Evolutionary conservation across 2,329 filamentous ascomycete species (phyloP), one percentile per base, ranked within the genome.

Genomic region (Pseudopyricularia javanii): DNA sequence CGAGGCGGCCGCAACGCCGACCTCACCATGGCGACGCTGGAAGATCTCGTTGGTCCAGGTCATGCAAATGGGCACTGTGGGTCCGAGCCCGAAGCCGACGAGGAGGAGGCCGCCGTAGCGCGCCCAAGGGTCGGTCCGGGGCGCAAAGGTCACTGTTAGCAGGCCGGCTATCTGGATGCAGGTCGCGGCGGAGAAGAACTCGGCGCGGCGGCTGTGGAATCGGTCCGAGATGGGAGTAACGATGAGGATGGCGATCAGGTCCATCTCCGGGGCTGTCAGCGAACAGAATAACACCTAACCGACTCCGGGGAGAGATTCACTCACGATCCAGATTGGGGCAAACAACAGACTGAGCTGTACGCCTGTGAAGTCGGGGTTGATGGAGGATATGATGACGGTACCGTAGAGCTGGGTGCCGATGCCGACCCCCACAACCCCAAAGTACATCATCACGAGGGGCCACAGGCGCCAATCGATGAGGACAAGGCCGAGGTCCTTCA

Each of bases 21-120:
- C 88, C 67, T 95, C 90, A 48, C 90, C 88, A 63, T 95, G 90
- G 12, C 90, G 85, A 32, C 79, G 79, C 69, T 95, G 89, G 73
- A 95, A 95, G 62, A 95, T 85, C 68, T 95, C 87, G 57, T 83
- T 88, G 32, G 87, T 89, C 90, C 90, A 95, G 34, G 89, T 85
- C 90, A 95, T 95, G 66, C 87, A 91, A 62, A 91, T 91, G 11
- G 90, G 90, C 1, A 95, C 89, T 0, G 90, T 95, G 3, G 90
- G 90, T 1, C 90, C 90, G 2, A 95, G 82, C 0, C 90, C 90
- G 55, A 95, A 95, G 4, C 90, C 90, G 34, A 95, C 85, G 70
- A 95, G 84, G 50, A 95, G 72, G n/a, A 95, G 79, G 4, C 90
- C 90, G 49, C 86, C 88, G 64, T 95, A 95, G 43, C 89, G 82